Conservation (phyloP, 2,329 filamentous ascomycete genomes). For the Cercospora beticola region DNA sequence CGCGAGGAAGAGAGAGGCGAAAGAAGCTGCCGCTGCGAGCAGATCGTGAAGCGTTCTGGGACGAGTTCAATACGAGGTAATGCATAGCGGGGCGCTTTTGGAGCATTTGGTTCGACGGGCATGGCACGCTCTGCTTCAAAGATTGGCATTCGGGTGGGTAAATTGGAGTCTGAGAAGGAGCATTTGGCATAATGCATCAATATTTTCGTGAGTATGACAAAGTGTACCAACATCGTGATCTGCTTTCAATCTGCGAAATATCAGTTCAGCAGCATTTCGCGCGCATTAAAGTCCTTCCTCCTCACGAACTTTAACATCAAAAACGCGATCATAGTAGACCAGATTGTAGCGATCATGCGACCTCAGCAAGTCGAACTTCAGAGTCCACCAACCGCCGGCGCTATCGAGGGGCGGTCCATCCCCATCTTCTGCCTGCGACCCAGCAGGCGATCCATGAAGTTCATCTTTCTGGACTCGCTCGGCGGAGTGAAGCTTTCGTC, state of each 20-base stretch:
- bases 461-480: constrained; percentile 31
- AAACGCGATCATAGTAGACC: not conserved
- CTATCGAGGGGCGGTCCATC: not conserved
- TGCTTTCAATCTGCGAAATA: constrained; percentile 4
- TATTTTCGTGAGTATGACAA: constrained; percentile 11
- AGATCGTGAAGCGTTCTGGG: constrained; percentile 8
- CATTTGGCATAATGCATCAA: constrained; percentile 2
- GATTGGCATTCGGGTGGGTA: not conserved
- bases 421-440: constrained; percentile 30
- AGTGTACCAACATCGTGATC: constrained; percentile 6
- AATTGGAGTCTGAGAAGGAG: not conserved
- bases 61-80: not conserved
- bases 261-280: not conserved
- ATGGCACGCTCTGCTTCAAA: not conserved
- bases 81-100: constrained; percentile 27
- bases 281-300: not conserved
- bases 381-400: not conserved
- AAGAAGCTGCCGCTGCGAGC: constrained; percentile 14
- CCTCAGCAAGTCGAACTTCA: not conserved
- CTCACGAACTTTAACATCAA: not conserved
- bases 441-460: constrained; percentile 39
- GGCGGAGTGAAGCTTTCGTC: constrained; percentile 7
- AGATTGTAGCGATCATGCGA: not conserved
- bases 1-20: constrained; percentile 34
- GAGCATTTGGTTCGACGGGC: not conserved